Base-by-base conservation (phyloP, 805 yeast genomes). In the Zygosaccharomyces kombuchaensis region DNA sequence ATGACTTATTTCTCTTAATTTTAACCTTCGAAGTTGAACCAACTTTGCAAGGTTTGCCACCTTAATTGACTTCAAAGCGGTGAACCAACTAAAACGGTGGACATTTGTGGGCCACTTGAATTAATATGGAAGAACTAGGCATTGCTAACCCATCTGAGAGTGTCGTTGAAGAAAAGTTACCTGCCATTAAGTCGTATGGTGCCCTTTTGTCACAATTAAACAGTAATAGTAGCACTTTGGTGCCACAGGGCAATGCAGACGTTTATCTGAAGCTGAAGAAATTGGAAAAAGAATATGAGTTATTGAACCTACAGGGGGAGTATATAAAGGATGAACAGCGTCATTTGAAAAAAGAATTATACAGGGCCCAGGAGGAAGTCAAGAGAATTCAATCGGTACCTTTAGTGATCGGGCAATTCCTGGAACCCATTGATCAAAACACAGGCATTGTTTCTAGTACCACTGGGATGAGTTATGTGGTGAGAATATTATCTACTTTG, bases 261-360 rank as follows among this genome's bases (percentile, higher is more conserved):
- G 84, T 84, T 31, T 93, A 93, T 69, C 70, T 87, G 55, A 84
- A 78, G 56, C 74, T 91, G 57, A 95, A 93, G 76, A 86, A 81
- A 63, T 76, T 93, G 52, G 95, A 95, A 64, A 88, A 90, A 55
- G 96, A 91, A 63, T 76, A 87, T 59, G 96, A 91, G 57, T 72
- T 93, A 42, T 71, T 93, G 51, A 70, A 77, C 48, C 74, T 93
- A 54, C 99, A 93, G 68, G 99, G 93, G 66, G 97, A 90, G 49
- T 95, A 91, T 67, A 89, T 93, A 64, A 93, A 95, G 63, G 99
- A 93, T 66, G 99, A 93, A 67, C 97, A 90, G 63, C 93, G 96
- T 62, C 96, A 91, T 69, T 75, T 93, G 66, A 90, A 88, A 61
- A 78, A 97, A 54, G 99, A 93, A 72, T 76, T 93, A 46, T 82